Percentiles rank a stretch among this genome's conserved stretches.
Conservation (phyloP, 2,329 filamentous ascomycete species). For the Tolypocladium album region DNA sequence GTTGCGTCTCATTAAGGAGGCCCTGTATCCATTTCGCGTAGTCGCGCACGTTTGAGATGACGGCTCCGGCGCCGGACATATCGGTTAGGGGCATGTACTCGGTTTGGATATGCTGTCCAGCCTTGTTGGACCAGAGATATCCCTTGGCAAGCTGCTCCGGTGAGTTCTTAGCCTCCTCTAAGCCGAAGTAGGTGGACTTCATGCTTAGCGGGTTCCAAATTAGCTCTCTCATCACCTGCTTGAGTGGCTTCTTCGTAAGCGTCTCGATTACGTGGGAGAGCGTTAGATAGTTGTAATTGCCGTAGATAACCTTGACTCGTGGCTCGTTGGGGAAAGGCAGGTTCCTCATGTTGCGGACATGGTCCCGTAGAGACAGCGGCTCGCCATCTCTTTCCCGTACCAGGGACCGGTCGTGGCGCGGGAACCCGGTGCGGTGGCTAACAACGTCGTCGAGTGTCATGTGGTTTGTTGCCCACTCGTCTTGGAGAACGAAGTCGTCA, state of each 20-base stretch:
- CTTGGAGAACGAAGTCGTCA: conserved; percentile 38
- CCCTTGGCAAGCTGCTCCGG: conserved; percentile 25
- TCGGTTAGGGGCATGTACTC: conserved; percentile 15
- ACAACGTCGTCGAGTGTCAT: conserved; percentile 43
- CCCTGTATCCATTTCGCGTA: conserved; percentile 41
- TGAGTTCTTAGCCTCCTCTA: conserved; percentile 13
- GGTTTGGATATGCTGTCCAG: conserved; percentile 10
- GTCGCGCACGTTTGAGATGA: conserved; percentile 36
- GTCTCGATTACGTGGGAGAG: conserved; percentile 33
- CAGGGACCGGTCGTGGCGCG: conserved; percentile 24
- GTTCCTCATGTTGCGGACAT: conserved; percentile 31
- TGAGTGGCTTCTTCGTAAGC: conserved; percentile 23
- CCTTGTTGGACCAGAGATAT: conserved; percentile 26
- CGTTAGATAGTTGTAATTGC: conserved; percentile 36
- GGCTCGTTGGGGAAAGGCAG: conserved; percentile 31
- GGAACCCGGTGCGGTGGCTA: conserved; percentile 38
- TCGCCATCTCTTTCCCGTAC: conserved; percentile 16
- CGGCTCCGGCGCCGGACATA: conserved; percentile 27
- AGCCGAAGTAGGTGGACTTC: conserved; percentile 26
- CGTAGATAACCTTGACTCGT: conserved; percentile 34
- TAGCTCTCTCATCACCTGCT: conserved; percentile 25
- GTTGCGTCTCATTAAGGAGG: conserved; percentile 23
- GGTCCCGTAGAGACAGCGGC: conserved; percentile 17
- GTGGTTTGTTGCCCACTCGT: conserved; percentile 31
- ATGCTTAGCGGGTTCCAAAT: conserved; percentile 36